Percentiles rank a stretch among this genome's conserved stretches.
Evolutionary conservation across 208 protist genomes (phyloP).

Genomic region (Wallacemonas rigidus): DNA sequence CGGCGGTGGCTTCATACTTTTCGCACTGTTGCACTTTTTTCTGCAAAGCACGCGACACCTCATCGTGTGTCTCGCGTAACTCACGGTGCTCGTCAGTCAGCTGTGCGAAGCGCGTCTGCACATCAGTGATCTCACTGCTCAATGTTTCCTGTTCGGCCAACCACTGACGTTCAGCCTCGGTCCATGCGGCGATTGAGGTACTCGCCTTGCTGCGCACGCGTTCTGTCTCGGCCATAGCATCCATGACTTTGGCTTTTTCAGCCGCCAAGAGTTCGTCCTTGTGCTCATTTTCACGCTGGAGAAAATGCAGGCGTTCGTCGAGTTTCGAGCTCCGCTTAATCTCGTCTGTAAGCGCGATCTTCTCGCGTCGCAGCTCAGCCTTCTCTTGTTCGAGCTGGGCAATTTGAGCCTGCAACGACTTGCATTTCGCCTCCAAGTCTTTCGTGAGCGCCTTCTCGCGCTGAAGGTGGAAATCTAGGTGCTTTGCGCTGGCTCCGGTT

Average conservation of each 20-base stretch:
- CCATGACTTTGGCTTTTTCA: slow-evolving; percentile 36
- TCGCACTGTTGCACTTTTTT: slow-evolving; percentile 45
- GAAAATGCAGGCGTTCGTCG: slow-evolving; percentile 62
- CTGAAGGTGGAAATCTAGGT: slow-evolving; percentile 81
- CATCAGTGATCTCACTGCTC: slow-evolving; percentile 39
- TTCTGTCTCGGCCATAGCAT: slow-evolving; percentile 58
- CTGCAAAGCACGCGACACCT: slow-evolving; percentile 26
- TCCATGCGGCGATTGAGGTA: slow-evolving; percentile 73
- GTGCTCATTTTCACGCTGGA: slow-evolving; percentile 67
- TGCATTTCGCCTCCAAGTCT: slow-evolving; percentile 74
- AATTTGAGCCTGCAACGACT: slow-evolving; percentile 62
- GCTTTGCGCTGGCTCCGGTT: slow-evolving; percentile 53
- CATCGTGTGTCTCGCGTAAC: slow-evolving; percentile 3
- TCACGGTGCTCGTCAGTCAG: slow-evolving; percentile 22
- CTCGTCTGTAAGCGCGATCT: slow-evolving; percentile 60
- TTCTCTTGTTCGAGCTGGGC: slow-evolving; percentile 83
- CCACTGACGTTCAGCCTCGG: slow-evolving; percentile 77
- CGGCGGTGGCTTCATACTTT: slow-evolving; percentile 28
- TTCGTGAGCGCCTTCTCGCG: slow-evolving; percentile 63
- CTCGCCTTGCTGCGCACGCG: slow-evolving; percentile 70
- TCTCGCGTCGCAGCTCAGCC: slow-evolving; percentile 76
- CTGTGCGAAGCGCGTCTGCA: slow-evolving; percentile 15
- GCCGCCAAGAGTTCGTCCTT: slow-evolving; percentile 51
- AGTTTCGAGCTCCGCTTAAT: slow-evolving; percentile 60
- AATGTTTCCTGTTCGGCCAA: slow-evolving; percentile 56